Base-by-base conservation (phyloP, 176 grass and related monocot species). In the Hordeum vulgare region DNA sequence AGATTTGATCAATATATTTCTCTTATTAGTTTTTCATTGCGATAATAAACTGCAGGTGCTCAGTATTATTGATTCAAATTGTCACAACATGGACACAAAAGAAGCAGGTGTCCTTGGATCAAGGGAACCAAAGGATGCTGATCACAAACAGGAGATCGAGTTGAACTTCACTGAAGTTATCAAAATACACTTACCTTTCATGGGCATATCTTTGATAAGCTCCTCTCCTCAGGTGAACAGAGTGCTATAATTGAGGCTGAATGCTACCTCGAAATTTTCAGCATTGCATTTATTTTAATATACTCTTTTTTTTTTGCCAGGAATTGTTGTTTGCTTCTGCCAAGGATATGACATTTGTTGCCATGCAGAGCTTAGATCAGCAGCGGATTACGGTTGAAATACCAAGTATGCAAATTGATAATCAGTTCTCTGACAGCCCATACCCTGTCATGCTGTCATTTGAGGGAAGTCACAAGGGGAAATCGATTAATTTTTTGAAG, bases 141-240 rank as follows among this genome's bases (percentile, higher is more conserved):
- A 91, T 87, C 93, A 98, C 62, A 95, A 93, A 88, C 86, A 75
- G 76, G 92, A 92, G 61, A 58, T 84, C 69, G 86, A 90, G 67
- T 59, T 88, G 77, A 86, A 89, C 77, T 93, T 90, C 74, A 76
- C 90, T 82, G 85, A 98, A 81, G 68, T 91, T 49, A 63, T 95
- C 65, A 98, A 88, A 80, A 63, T 98, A 86, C 89, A 93, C 66
- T 71, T 98, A 64, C 93, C 90, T 37, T 95, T 91, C 77, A 64
- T 98, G 35, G 96, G 96, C 61, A 88, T 98, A 78, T 98, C 96
- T 60, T 89, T 98, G 74, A 95, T 98, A 91, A 98, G 85, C 77
- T 91, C 96, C 66, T 91, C 87, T 70, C 93, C 96, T 36, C 93
- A 95, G 95, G 95, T 97, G 59, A 86, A 79, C 64, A 60, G 23